A percentile compares a stretch with the other conserved stretches of the same genome.
Conservation (phyloP, 169 alveolate genomes). For the Eimeria necatrix region DNA sequence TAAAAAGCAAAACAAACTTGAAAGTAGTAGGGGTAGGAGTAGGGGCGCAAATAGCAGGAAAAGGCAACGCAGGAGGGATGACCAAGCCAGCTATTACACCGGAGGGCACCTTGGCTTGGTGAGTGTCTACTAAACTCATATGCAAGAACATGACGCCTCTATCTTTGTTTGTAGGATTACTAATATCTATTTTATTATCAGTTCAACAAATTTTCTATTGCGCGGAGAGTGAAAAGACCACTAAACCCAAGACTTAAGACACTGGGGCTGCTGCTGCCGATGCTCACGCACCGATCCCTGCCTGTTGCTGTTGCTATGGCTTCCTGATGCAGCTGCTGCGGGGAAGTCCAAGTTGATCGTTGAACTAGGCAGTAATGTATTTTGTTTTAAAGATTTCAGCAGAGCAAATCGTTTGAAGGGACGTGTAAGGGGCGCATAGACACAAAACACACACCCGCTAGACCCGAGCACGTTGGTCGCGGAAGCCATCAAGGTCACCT, state of each 20-base stretch:
- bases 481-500: conserved; percentile 51
- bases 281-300: conserved; percentile 47
- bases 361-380: not conserved
- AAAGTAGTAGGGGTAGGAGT: too few species aligned
- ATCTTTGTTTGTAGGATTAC: too few species aligned
- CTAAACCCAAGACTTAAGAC: too few species aligned
- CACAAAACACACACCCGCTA: conserved; percentile 20
- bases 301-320: conserved; percentile 25
- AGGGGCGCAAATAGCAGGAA: too few species aligned
- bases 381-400: not conserved
- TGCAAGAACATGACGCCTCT: too few species aligned
- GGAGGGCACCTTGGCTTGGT: too few species aligned
- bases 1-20: too few species aligned
- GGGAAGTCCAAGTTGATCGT: not conserved
- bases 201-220: not conserved
- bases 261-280: conserved; percentile 57
- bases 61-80: too few species aligned
- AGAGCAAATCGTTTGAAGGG: not conserved
- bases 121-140: too few species aligned
- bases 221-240: not conserved
- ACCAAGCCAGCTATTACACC: too few species aligned
- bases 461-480: conserved; percentile 25
- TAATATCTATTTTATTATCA: too few species aligned
- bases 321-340: not conserved
- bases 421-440: not conserved